These are phyloP conservation scores for Pichia rugopelliculosa DNA, from an alignment of 805 yeast species.

Conservation along the genomic window DNA sequence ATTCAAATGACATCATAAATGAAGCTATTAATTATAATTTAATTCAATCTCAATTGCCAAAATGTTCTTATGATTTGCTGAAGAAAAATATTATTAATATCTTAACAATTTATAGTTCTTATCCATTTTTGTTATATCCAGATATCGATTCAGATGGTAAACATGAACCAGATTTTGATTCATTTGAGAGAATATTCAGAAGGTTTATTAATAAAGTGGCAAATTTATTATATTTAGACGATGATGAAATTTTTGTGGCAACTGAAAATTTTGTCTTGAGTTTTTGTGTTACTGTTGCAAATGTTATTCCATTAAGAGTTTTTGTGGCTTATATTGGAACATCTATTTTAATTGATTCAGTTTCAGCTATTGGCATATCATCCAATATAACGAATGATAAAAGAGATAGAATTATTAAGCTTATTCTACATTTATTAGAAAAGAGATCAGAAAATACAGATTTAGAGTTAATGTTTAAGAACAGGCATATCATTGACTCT, in stretches of 20 bases:
- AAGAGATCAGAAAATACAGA: slow-evolving; percentile 23
- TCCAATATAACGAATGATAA: slow-evolving; percentile 17
- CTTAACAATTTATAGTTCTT: slow-evolving; percentile 25
- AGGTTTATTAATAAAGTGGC: slow-evolving; percentile 28
- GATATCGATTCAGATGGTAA: slow-evolving; percentile 5
- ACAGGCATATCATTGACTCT: slow-evolving; percentile 2
- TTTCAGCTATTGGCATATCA: slow-evolving; percentile 27
- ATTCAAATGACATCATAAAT: neutral
- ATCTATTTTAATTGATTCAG: slow-evolving; percentile 30
- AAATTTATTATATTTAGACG: slow-evolving; percentile 32
- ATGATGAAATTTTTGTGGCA: slow-evolving; percentile 29
- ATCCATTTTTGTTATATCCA: slow-evolving; percentile 29
- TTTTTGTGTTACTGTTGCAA: slow-evolving; percentile 28
- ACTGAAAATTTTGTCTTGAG: slow-evolving; percentile 30
- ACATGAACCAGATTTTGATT: slow-evolving; percentile 6
- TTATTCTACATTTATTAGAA: slow-evolving; percentile 34
- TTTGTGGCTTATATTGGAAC: slow-evolving; percentile 34
- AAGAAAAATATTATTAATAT: slow-evolving; percentile 23
- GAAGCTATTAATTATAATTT: neutral
- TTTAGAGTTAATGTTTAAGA: slow-evolving; percentile 2
- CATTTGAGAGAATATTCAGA: slow-evolving; percentile 17
- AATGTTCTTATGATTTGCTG: slow-evolving; percentile 1
- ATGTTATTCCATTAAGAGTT: slow-evolving; percentile 23
- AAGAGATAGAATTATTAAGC: slow-evolving; percentile 31
- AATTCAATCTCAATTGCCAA: neutral